These are phyloP conservation scores for Graphilbum fragrans DNA, from an alignment of 2,329 filamentous ascomycete genomes.

Conservation along the genomic window DNA sequence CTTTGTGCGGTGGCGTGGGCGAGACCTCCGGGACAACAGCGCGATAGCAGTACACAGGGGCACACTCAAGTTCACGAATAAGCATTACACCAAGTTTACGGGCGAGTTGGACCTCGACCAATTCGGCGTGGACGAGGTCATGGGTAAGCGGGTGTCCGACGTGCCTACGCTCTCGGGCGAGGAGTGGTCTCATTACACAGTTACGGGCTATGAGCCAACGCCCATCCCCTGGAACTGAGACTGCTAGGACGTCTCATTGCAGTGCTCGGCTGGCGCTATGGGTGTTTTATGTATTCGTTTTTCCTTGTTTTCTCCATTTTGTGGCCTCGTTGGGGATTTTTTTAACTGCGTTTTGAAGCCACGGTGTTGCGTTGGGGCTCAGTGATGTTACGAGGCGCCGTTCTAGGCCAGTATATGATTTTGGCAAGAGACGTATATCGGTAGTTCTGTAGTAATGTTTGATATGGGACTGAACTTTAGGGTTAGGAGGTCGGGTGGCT, in stretches of 20 bases:
- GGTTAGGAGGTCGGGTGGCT: no score
- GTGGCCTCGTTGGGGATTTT: neutral
- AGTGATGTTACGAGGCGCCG: no score
- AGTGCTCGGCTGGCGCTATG: neutral
- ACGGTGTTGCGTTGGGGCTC: no score
- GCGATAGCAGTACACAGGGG: constrained; percentile 12
- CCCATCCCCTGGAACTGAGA: constrained; percentile 10
- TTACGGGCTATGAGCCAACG: constrained; percentile 13
- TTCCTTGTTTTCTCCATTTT: neutral
- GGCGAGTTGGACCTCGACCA: constrained; percentile 14
- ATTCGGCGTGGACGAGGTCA: constrained; percentile 12
- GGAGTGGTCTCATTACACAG: constrained; percentile 14
- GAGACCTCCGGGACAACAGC: constrained; percentile 14
- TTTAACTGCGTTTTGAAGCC: no score
- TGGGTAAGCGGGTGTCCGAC: constrained; percentile 12
- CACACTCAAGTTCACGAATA: constrained; percentile 15
- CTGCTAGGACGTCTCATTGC: neutral
- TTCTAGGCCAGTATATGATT: no score
- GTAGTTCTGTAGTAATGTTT: no score
- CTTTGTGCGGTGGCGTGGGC: constrained; percentile 14
- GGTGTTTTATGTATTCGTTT: neutral
- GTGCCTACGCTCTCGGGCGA: constrained; percentile 7
- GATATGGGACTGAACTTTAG: no score
- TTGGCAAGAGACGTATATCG: no score
- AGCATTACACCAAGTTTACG: constrained; percentile 15